These are phyloP conservation scores for Saccharum officinarum DNA, from an alignment of 176 grass and related monocot species.

Conservation along the genomic window DNA sequence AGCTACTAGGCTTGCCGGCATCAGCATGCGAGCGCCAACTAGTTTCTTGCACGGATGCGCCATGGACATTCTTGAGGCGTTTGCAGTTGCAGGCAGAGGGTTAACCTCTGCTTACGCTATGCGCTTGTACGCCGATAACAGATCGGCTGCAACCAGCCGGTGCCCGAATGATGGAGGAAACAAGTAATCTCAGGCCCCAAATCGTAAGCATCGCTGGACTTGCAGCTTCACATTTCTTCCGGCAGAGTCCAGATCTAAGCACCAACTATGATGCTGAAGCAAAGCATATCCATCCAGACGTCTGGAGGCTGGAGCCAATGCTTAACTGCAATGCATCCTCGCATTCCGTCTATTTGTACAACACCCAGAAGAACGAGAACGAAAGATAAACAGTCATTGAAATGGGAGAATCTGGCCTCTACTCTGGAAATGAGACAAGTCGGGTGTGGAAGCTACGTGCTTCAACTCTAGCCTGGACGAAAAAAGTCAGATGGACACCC, in stretches of 20 bases:
- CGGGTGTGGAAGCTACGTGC: neutral
- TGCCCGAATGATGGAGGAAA: neutral
- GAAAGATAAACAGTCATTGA: neutral
- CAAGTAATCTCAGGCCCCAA: neutral
- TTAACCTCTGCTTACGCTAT: neutral
- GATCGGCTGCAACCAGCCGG: neutral
- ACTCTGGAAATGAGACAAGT: neutral
- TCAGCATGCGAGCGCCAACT: neutral
- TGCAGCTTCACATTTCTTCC: neutral
- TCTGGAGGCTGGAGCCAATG: neutral
- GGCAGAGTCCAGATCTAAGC: neutral
- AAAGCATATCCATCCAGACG: neutral
- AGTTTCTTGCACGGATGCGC: conserved; percentile 22
- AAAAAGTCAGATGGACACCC: neutral
- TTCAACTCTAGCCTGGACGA: conserved; percentile 12
- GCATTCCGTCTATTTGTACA: neutral
- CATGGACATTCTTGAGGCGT: conserved; percentile 25
- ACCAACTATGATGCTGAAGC: neutral
- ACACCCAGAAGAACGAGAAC: neutral
- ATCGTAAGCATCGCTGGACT: neutral
- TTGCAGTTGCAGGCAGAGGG: neutral
- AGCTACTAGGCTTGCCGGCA: neutral
- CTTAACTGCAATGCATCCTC: neutral
- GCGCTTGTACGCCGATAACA: neutral
- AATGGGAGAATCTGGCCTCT: neutral